These are phyloP conservation scores for Flaveria trinervia DNA, from an alignment of 129 eudicot species.

Conservation along the genomic window DNA sequence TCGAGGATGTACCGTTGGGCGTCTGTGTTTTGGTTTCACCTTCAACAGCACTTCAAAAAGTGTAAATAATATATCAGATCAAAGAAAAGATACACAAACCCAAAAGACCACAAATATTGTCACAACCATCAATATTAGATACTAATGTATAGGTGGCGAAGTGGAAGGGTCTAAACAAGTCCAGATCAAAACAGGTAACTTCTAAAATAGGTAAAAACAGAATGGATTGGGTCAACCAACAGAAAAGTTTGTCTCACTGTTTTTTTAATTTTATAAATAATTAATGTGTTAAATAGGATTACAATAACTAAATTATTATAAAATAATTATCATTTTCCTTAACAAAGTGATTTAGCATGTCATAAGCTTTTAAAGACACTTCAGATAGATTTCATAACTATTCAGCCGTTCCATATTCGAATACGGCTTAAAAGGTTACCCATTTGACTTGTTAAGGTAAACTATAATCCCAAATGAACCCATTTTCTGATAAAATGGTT, in stretches of 20 bases:
- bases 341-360: background rate
- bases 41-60: slow-evolving; percentile 46
- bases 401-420: background rate
- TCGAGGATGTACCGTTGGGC: slow-evolving; percentile 33
- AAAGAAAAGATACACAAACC: background rate
- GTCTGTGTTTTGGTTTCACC: slow-evolving; percentile 39
- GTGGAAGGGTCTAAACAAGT: background rate
- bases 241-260: background rate
- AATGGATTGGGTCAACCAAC: background rate
- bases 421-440: background rate
- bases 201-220: background rate
- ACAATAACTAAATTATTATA: background rate
- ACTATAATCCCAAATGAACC: slow-evolving; percentile 5
- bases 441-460: background rate
- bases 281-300: background rate
- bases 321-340: background rate
- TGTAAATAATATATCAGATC: slow-evolving; percentile 22
- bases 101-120: slow-evolving; percentile 12
- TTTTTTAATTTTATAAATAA: background rate
- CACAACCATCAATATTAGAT: slow-evolving; percentile 9
- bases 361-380: background rate
- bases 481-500: background rate
- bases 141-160: background rate
- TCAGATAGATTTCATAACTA: background rate
- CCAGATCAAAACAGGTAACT: background rate